Evolutionary conservation across 164 flowering plant genomes (phyloP).

Genomic region (Protea cynaroides): DNA sequence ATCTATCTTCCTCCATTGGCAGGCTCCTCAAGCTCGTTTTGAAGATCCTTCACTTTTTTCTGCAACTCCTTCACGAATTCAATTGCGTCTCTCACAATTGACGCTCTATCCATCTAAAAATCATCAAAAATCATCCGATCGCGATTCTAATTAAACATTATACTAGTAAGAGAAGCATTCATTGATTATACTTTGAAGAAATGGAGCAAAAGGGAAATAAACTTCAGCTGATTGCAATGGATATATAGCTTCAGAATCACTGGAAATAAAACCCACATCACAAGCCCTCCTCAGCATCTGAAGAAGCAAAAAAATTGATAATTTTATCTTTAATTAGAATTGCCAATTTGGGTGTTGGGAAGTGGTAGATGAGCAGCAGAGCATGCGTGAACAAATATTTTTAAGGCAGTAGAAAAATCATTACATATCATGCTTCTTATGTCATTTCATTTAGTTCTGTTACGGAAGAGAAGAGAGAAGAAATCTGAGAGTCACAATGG

Average conservation of each 20-base stretch:
- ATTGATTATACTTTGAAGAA: no score
- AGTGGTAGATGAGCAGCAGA: neutral
- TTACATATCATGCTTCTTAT: no score
- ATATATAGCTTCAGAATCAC: neutral
- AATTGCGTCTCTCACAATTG: slow-evolving; percentile 85
- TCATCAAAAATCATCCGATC: neutral
- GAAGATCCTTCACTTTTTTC: slow-evolving; percentile 68
- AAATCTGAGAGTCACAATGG: no score
- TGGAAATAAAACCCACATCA: neutral
- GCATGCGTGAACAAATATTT: neutral
- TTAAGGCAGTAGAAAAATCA: no score
- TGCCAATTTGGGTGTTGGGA: neutral
- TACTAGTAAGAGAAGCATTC: no score
- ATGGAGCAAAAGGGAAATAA: neutral
- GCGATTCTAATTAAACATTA: no score
- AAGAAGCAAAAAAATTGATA: neutral
- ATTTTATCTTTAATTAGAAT: neutral
- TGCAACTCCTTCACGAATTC: slow-evolving; percentile 72
- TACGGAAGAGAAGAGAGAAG: no score
- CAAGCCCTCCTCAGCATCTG: neutral
- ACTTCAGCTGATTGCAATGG: neutral
- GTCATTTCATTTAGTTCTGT: no score
- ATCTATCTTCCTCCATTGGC: slow-evolving; percentile 58
- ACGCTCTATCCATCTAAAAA: slow-evolving; percentile 73
- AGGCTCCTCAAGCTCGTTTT: slow-evolving; percentile 75